Percentiles rank a stretch among this genome's conserved stretches.
phyloP scores from a whole-genome alignment of 495 filamentous ascomycete species.

The Aspergillus nanangensis region DNA sequence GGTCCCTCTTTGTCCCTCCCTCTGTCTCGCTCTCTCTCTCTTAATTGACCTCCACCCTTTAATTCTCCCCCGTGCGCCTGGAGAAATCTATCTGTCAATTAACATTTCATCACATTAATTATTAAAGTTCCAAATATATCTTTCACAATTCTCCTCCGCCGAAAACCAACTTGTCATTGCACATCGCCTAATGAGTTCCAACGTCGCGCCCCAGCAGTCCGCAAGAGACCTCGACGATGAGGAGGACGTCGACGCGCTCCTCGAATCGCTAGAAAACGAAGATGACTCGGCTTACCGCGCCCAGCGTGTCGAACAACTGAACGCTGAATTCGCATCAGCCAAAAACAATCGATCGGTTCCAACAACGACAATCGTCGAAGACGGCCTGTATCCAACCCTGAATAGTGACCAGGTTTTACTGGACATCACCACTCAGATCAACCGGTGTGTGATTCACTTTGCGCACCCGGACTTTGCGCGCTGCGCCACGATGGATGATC shows the following conservation, averaged over 20 bases:
- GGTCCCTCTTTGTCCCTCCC: no score
- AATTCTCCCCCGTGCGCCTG: no score
- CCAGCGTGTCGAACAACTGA: conserved; percentile 66
- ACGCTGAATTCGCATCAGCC: conserved; percentile 53
- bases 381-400: conserved; percentile 53
- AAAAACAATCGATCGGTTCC: conserved; percentile 29
- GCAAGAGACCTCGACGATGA: conserved; percentile 25
- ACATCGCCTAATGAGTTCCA: background rate
- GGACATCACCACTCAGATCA: conserved; percentile 62
- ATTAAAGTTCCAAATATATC: no score
- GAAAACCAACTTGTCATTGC: background rate
- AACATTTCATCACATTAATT: no score
- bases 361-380: conserved; percentile 22
- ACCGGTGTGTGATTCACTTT: conserved; percentile 70
- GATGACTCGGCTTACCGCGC: conserved; percentile 62
- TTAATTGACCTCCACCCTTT: no score
- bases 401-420: conserved; percentile 62
- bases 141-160: no score
- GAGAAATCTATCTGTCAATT: no score
- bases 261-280: conserved; percentile 64
- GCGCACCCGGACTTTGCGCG: conserved; percentile 69
- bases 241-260: conserved; percentile 68
- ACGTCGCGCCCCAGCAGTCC: conserved; percentile 1
- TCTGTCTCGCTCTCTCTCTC: no score
- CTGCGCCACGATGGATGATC: conserved; percentile 65